These are phyloP conservation scores for Teratosphaeria destructans DNA, from an alignment of 2,329 filamentous ascomycete species.

Conservation along the genomic window DNA sequence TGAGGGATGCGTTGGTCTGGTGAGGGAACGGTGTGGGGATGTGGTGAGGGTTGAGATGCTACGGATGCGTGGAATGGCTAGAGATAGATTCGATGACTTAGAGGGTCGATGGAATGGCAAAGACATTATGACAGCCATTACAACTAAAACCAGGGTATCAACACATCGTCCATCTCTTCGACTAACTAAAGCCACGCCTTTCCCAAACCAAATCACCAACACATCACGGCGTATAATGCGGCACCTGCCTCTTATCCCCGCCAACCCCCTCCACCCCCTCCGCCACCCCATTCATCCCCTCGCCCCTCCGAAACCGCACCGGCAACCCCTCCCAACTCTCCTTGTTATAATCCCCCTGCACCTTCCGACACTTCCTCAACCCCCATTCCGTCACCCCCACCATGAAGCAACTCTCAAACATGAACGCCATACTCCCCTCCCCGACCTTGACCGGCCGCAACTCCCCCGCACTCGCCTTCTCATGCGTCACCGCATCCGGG, in stretches of 20 bases:
- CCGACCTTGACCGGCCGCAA: constrained; percentile 49
- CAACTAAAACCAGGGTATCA: too few relatives aligned
- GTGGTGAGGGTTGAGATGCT: too few relatives aligned
- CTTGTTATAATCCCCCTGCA: constrained; percentile 63
- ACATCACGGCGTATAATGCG: constrained; percentile 15
- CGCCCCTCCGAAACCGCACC: constrained; percentile 30
- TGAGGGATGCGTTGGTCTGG: constrained; percentile 48
- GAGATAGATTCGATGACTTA: too few relatives aligned
- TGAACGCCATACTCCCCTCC: constrained; percentile 53
- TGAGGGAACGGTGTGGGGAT: constrained; percentile 2
- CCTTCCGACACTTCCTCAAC: constrained; percentile 57
- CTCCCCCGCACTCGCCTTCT: constrained; percentile 46
- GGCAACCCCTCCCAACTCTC: constrained; percentile 63
- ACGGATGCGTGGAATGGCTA: too few relatives aligned
- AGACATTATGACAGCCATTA: too few relatives aligned
- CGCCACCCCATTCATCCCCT: constrained; percentile 8
- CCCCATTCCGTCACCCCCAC: constrained; percentile 65
- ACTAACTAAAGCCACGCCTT: neutral
- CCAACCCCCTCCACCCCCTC: constrained; percentile 10
- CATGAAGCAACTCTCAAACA: constrained; percentile 61
- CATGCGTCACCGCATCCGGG: constrained; percentile 48
- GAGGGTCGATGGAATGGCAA: too few relatives aligned
- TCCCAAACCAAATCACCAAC: neutral
- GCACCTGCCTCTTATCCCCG: constrained; percentile 19
- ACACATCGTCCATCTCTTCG: neutral